Evolutionary conservation across 176 grass and related monocot genomes (phyloP), one percentile per base, ranked within the genome.

Genomic region (Carex kokanica): DNA sequence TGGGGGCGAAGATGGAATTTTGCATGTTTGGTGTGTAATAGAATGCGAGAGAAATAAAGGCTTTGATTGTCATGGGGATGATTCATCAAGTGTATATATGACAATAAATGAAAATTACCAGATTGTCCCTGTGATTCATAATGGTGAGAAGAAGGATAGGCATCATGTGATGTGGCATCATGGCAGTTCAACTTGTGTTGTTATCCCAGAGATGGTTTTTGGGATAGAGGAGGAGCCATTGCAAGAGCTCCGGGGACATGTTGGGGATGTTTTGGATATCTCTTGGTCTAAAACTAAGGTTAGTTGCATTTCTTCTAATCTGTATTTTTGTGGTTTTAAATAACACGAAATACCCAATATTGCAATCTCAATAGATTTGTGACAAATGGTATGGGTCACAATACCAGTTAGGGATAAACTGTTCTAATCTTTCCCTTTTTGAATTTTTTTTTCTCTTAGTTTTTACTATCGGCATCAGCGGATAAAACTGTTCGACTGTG

Each of bases 401-500:
- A 18, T 38, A 71, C 36, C 67, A 71, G 36, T 71, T 71, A 2
- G 51, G 23, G 14, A 52, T 27, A 18, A 74, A 55, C 51, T 77
- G 24, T 55, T 55, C 49, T 55, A 4, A 17, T 53, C 13, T 77
- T 55, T 24, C 49, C 23, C 1, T 70, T 31, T 32, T 55, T 36
- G 0, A 85, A 60, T 85, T 78, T 85, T 56, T 18, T 67, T 75
- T 83, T 84, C 75, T 12, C 82, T 57, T 89, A 97, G 94, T 86
- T 85, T 62, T 83, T 97, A 57, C 80, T 94, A 64, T 94, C 94
- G 59, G 86, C 90, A 41, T 97, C 92, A 24, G 90, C 88, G 66
- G 94, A 97, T 86, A 97, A 94, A 92, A 97, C 90, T 86, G 94
- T 90, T 84, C 86, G 92, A 34, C 40, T 94, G 85, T 97, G 94